Conservation (phyloP, 352 stramenopile genomes). For the Pythium pyrilobum region DNA sequence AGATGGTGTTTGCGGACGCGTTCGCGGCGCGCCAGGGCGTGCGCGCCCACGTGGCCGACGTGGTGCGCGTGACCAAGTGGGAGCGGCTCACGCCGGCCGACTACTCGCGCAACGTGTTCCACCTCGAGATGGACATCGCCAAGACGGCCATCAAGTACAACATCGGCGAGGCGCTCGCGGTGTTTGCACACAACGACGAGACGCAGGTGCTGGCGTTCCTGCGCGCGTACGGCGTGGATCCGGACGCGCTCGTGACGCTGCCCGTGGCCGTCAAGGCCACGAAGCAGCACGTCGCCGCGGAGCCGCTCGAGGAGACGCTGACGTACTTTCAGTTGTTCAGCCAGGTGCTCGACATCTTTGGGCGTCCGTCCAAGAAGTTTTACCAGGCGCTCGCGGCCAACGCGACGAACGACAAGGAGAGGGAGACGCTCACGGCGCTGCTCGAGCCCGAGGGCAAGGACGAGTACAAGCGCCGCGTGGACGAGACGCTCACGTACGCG, state of each 20-base stretch:
- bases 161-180: slow-evolving; percentile 76
- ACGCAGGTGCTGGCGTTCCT: slow-evolving; percentile 72
- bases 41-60: slow-evolving; percentile 62
- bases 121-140: slow-evolving; percentile 82
- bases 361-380: slow-evolving; percentile 78
- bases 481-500: slow-evolving; percentile 74
- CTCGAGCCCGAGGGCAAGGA: slow-evolving; percentile 73
- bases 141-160: slow-evolving; percentile 79
- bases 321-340: slow-evolving; percentile 81
- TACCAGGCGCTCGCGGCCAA: slow-evolving; percentile 62
- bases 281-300: slow-evolving; percentile 24
- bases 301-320: slow-evolving; percentile 51
- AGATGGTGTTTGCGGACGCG: slow-evolving; percentile 57
- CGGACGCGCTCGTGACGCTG: slow-evolving; percentile 61
- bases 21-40: slow-evolving; percentile 47
- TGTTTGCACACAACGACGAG: slow-evolving; percentile 83
- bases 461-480: slow-evolving; percentile 72
- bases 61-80: slow-evolving; percentile 75
- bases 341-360: slow-evolving; percentile 82
- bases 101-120: slow-evolving; percentile 86
- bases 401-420: slow-evolving; percentile 70
- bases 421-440: slow-evolving; percentile 40
- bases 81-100: slow-evolving; percentile 69
- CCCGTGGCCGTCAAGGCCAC: slow-evolving; percentile 58
- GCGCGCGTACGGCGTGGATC: slow-evolving; percentile 54